Evolutionary conservation across 305 asterid species (phyloP).

Genomic region (Solanum aculeatissimum): DNA sequence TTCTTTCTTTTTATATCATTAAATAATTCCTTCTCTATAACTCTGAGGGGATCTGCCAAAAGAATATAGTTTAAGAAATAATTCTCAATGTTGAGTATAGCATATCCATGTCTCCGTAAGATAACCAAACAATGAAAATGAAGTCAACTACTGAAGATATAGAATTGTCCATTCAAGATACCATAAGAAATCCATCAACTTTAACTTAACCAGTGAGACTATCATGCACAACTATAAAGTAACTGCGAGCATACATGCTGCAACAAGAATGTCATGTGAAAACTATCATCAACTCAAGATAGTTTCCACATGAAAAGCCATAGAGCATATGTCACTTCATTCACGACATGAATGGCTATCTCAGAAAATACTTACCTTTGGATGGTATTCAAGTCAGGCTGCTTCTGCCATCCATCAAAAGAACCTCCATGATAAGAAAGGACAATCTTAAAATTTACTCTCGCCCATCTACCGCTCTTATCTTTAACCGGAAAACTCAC

Average conservation of each 20-base stretch:
- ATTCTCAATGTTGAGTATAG: background rate
- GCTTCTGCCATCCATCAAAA: conserved; percentile 98
- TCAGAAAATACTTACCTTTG: conserved; percentile 48
- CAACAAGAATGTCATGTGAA: background rate
- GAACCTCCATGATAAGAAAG: conserved; percentile 82
- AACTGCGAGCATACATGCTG: background rate
- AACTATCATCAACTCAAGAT: background rate
- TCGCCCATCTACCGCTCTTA: conserved; percentile 74
- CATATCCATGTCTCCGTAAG: background rate
- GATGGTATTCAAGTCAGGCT: conserved; percentile 74
- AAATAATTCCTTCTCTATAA: background rate
- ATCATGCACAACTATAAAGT: background rate
- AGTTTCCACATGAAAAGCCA: background rate
- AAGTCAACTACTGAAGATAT: background rate
- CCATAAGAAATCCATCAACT: background rate
- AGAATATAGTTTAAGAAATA: background rate
- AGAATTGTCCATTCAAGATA: background rate
- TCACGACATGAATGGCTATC: background rate
- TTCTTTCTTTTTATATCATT: background rate
- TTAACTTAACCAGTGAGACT: background rate
- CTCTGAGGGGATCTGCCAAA: background rate
- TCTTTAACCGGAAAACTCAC: conserved; percentile 23
- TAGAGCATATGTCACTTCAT: background rate
- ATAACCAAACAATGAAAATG: background rate
- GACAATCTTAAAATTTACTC: conserved; percentile 66